Conservation (phyloP, 2,329 filamentous ascomycete genomes). For the Pseudogymnoascus sp. region DNA sequence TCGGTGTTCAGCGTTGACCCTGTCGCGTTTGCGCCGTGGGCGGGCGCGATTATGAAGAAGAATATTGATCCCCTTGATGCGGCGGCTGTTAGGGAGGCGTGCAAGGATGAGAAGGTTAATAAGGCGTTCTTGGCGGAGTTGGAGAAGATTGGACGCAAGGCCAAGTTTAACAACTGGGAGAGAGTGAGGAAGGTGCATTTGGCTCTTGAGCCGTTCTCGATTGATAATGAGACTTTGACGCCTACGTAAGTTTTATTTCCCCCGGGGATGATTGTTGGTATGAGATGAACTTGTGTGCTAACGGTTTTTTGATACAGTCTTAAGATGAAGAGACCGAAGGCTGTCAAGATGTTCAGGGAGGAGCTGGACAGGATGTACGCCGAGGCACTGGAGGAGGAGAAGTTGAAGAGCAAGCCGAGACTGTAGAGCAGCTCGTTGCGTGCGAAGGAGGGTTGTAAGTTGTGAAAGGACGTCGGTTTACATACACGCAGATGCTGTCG, state of each 20-base stretch:
- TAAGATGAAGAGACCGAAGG: conserved; percentile 63
- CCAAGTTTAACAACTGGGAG: conserved; percentile 91
- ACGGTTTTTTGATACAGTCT: conserved; percentile 39
- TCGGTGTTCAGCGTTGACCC: conserved; percentile 84
- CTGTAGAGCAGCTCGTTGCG: neutral
- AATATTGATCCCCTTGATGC: conserved; percentile 56
- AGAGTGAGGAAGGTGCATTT: conserved; percentile 66
- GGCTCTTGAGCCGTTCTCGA: conserved; percentile 79
- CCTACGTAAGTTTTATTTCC: conserved; percentile 64
- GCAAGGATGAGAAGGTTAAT: conserved; percentile 60
- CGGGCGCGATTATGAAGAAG: conserved; percentile 65
- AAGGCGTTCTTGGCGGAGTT: conserved; percentile 71
- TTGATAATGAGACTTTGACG: conserved; percentile 85
- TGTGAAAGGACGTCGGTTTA: neutral
- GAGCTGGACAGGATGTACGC: conserved; percentile 28
- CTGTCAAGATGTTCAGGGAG: conserved; percentile 42
- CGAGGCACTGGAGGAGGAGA: conserved; percentile 26
- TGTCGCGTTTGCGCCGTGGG: conserved; percentile 71
- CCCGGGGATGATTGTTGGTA: too few species aligned
- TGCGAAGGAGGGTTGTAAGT: neutral
- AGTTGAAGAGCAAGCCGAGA: neutral
- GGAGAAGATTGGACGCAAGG: conserved; percentile 67
- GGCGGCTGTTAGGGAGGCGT: conserved; percentile 57
- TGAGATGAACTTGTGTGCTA: conserved; percentile 4
- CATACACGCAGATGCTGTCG: too few species aligned